Evolutionary conservation across 2,329 filamentous ascomycete genomes (phyloP).

Genomic region (Fusarium nodosum): DNA sequence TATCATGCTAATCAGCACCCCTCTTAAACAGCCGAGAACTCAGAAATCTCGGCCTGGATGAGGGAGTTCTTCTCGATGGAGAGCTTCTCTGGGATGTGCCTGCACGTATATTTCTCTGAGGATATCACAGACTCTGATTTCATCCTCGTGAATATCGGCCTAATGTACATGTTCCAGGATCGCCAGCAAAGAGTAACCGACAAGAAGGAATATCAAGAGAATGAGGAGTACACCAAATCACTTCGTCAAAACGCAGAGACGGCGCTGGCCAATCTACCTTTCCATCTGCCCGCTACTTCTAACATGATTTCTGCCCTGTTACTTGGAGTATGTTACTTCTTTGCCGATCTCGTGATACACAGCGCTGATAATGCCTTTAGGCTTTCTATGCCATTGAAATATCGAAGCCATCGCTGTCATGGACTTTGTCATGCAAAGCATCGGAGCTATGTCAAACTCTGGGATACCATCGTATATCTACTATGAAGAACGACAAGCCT

Average conservation of each 20-base stretch:
- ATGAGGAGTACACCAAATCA: slow-evolving; percentile 40
- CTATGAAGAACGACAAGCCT: slow-evolving; percentile 44
- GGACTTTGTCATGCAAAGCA: slow-evolving; percentile 52
- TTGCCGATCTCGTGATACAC: too few relatives aligned
- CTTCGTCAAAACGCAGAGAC: slow-evolving; percentile 53
- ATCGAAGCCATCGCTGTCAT: slow-evolving; percentile 52
- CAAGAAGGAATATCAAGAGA: slow-evolving; percentile 47
- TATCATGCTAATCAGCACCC: slow-evolving; percentile 2
- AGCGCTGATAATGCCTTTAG: slow-evolving; percentile 34
- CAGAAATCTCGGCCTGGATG: slow-evolving; percentile 48
- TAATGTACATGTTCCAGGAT: slow-evolving; percentile 52
- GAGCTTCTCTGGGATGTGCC: slow-evolving; percentile 52
- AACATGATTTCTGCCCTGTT: slow-evolving; percentile 49
- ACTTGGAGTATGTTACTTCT: slow-evolving; percentile 36
- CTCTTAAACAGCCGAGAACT: slow-evolving; percentile 34
- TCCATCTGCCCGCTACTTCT: slow-evolving; percentile 52
- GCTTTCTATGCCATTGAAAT: slow-evolving; percentile 53
- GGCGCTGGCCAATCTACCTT: slow-evolving; percentile 50
- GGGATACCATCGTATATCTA: slow-evolving; percentile 50
- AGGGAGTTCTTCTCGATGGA: slow-evolving; percentile 50
- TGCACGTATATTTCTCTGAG: slow-evolving; percentile 53
- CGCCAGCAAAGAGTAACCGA: slow-evolving; percentile 22
- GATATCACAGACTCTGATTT: slow-evolving; percentile 53
- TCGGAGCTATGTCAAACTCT: slow-evolving; percentile 52
- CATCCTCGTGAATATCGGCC: slow-evolving; percentile 53